Conservation (phyloP, 2,329 filamentous ascomycete genomes). For the Pseudocercospora cruenta region DNA sequence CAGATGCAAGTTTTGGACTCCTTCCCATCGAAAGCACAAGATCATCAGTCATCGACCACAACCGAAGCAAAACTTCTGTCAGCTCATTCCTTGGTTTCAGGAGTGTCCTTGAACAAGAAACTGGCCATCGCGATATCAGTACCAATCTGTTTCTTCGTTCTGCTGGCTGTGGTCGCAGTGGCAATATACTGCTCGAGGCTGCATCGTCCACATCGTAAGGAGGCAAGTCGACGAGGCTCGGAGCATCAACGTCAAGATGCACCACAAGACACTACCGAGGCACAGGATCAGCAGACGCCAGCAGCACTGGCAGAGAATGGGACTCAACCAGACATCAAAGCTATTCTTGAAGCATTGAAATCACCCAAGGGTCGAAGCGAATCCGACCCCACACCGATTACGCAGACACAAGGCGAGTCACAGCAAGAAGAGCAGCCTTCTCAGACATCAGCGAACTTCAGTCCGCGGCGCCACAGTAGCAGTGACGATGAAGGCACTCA, state of each 20-base stretch:
- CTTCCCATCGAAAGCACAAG: background rate
- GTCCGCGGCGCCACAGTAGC: background rate
- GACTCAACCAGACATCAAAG: background rate
- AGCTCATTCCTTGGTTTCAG: background rate
- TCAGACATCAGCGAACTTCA: background rate
- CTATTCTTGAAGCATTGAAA: background rate
- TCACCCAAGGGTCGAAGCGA: background rate
- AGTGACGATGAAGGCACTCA: conserved; percentile 14
- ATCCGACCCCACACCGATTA: background rate
- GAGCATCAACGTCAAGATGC: background rate
- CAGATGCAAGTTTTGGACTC: background rate
- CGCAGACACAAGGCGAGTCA: background rate
- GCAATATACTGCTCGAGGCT: conserved; percentile 13
- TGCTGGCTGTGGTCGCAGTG: conserved; percentile 10
- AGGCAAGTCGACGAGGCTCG: background rate
- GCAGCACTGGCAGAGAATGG: background rate
- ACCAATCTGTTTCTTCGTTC: conserved; percentile 12
- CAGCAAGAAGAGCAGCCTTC: background rate
- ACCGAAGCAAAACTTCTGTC: background rate
- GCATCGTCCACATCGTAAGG: conserved; percentile 7
- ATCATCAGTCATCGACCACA: background rate
- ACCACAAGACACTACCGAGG: background rate
- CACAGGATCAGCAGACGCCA: background rate
- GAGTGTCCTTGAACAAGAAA: conserved; percentile 13
- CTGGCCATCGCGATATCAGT: conserved; percentile 15